Conservation (phyloP, 2,329 filamentous ascomycete genomes). For the Venturia nashicola region DNA sequence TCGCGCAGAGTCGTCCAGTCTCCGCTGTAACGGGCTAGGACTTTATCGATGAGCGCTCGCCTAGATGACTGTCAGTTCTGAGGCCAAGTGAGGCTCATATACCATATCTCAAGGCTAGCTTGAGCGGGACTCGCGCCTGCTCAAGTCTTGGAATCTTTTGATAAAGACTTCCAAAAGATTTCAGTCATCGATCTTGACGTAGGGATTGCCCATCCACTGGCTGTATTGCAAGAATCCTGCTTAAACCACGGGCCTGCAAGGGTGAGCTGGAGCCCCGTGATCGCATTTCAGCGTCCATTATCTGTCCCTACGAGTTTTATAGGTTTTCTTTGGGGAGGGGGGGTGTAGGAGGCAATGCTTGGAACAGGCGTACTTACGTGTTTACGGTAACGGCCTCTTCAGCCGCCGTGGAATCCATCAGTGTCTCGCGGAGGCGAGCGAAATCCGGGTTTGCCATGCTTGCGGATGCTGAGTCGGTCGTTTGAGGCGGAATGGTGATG, state of each 20-base stretch:
- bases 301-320: neutral
- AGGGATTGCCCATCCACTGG: neutral
- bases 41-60: constrained; percentile 91
- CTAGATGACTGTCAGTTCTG: neutral
- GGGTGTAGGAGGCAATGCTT: neutral
- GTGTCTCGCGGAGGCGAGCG: constrained; percentile 67
- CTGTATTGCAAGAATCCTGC: neutral
- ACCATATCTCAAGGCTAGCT: neutral
- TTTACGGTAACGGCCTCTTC: constrained; percentile 98
- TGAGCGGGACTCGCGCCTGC: no score
- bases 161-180: neutral
- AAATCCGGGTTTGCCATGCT: constrained; percentile 26
- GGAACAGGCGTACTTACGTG: constrained; percentile 35
- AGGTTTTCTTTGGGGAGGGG: neutral
- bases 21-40: constrained; percentile 88
- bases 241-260: neutral
- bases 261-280: neutral
- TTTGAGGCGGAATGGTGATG: neutral
- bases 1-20: constrained; percentile 86
- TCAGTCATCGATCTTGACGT: neutral
- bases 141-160: neutral
- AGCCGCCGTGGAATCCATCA: constrained; percentile 72
- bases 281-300: neutral
- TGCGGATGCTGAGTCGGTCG: neutral
- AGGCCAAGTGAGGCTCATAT: neutral